Evolutionary conservation across 2,329 filamentous ascomycete genomes (phyloP).

Genomic region (Ophiostoma tasmaniense): DNA sequence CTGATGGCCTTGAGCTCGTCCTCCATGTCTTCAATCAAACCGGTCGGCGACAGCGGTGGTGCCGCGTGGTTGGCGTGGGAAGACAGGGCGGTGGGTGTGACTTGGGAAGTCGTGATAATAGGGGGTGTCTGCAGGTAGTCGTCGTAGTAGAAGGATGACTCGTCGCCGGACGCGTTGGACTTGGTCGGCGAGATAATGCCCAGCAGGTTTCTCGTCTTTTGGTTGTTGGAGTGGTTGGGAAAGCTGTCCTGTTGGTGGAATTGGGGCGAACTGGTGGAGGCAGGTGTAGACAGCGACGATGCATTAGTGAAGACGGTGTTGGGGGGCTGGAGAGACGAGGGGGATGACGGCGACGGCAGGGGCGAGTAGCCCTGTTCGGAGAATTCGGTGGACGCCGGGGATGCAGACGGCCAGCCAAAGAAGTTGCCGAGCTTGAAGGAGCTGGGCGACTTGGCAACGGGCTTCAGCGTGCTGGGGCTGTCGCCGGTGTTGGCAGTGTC

Average conservation of each 20-base stretch:
- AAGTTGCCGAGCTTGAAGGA: constrained; percentile 43
- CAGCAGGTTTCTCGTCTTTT: constrained; percentile 14
- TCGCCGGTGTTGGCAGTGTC: neutral
- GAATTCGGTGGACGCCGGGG: constrained; percentile 40
- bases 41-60: constrained; percentile 29
- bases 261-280: constrained; percentile 28
- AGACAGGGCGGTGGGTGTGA: constrained; percentile 24
- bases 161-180: constrained; percentile 33
- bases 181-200: constrained; percentile 12
- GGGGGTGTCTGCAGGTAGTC: constrained; percentile 44
- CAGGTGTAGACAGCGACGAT: constrained; percentile 30
- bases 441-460: constrained; percentile 44
- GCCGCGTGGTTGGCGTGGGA: neutral
- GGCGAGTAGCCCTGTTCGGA: constrained; percentile 41
- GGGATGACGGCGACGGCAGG: constrained; percentile 37
- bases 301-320: constrained; percentile 33
- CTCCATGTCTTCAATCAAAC: constrained; percentile 77
- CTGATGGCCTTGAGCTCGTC: constrained; percentile 90
- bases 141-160: constrained; percentile 43
- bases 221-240: neutral
- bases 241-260: constrained; percentile 23
- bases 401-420: constrained; percentile 45
- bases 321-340: constrained; percentile 23
- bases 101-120: constrained; percentile 19
- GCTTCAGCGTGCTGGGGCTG: constrained; percentile 21